Evolutionary conservation across 495 filamentous ascomycete species (phyloP).

Genomic region (Podospora tetraspora): DNA sequence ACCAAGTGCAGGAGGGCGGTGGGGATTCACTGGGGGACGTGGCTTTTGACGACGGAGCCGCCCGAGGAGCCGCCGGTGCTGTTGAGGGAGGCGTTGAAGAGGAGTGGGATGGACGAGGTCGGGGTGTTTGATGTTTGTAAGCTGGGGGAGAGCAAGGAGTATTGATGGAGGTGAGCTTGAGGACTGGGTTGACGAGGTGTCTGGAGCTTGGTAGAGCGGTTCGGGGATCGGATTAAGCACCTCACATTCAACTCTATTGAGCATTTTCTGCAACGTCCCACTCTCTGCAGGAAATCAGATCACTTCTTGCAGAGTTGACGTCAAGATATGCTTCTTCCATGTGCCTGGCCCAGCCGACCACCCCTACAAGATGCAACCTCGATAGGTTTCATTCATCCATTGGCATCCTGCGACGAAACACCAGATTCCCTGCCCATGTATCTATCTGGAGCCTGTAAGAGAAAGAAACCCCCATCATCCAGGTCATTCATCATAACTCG

Average conservation of each 20-base stretch:
- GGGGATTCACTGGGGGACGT: slow-evolving; percentile 88
- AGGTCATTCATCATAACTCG: neutral
- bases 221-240: neutral
- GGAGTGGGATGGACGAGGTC: slow-evolving; percentile 59
- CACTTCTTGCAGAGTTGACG: neutral
- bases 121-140: slow-evolving; percentile 81
- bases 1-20: slow-evolving; percentile 77
- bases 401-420: neutral
- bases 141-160: slow-evolving; percentile 79
- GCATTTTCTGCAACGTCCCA: neutral
- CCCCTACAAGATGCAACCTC: no score
- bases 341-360: no score
- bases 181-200: neutral
- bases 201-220: neutral
- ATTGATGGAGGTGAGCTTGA: slow-evolving; percentile 28
- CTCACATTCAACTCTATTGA: neutral
- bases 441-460: neutral
- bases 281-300: neutral
- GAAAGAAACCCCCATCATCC: neutral
- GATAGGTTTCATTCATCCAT: neutral
- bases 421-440: neutral
- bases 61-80: slow-evolving; percentile 74
- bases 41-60: slow-evolving; percentile 80
- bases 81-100: slow-evolving; percentile 66
- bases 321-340: no score